Conservation (phyloP, 257 asterid species). For the Capsicum pubescens region DNA sequence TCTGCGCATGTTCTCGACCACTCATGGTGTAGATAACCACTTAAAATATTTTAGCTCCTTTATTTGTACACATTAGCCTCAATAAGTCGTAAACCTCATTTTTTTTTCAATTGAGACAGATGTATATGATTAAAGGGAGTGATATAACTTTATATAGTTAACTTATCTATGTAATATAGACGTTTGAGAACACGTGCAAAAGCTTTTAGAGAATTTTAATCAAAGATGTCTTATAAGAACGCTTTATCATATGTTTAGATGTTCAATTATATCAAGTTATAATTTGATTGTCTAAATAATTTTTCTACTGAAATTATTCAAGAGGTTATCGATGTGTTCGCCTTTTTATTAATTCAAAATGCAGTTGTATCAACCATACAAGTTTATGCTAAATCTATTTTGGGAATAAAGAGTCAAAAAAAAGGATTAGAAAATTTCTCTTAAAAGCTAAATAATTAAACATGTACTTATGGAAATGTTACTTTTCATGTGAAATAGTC, state of each 20-base stretch:
- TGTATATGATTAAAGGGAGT: neutral
- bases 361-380: neutral
- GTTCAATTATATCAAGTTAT: neutral
- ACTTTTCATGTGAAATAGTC: constrained; percentile 21
- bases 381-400: neutral
- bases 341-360: neutral
- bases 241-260: neutral
- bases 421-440: neutral
- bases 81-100: neutral
- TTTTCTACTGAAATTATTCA: no score
- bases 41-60: neutral
- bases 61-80: neutral
- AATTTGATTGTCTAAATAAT: fast-evolving
- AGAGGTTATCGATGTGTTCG: no score
- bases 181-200: neutral
- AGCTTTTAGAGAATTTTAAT: neutral
- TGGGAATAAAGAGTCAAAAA: neutral
- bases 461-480: neutral
- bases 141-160: neutral
- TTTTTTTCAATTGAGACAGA: neutral
- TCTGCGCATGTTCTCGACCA: neutral
- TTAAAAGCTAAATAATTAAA: neutral
- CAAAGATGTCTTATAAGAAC: neutral
- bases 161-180: neutral
- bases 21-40: neutral